These are phyloP conservation scores for Clitoria ternatea DNA, from an alignment of 306 rosid genomes.

Conservation along the genomic window DNA sequence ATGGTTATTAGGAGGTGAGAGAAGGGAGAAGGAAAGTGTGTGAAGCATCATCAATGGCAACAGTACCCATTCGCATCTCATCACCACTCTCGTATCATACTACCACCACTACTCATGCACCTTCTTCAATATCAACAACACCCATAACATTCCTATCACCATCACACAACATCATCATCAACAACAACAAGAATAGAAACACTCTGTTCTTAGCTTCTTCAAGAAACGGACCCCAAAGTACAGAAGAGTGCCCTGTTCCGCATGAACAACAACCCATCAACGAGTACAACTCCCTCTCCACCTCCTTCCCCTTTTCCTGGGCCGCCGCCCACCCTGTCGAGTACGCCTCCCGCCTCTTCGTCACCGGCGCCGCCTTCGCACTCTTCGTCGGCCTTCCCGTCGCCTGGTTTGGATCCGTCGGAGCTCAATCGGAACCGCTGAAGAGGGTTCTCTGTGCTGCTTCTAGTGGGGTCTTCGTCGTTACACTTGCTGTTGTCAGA, in stretches of 20 bases:
- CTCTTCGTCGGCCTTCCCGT: constrained; percentile 78
- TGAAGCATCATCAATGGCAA: no score
- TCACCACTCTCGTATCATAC: neutral
- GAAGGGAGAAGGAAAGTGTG: no score
- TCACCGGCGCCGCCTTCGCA: constrained; percentile 66
- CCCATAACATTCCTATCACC: neutral
- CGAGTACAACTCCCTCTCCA: constrained; percentile 73
- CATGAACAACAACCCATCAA: constrained; percentile 74
- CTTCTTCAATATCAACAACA: no score
- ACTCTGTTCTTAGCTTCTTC: neutral
- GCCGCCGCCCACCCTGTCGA: constrained; percentile 68
- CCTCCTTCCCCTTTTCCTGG: constrained; percentile 88
- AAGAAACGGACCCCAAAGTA: constrained; percentile 44
- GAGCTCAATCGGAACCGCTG: constrained; percentile 63
- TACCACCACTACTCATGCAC: neutral
- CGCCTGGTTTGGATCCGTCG: constrained; percentile 72
- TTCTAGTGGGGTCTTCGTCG: constrained; percentile 67
- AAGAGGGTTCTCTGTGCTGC: constrained; percentile 53
- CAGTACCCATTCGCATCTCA: constrained; percentile 17
- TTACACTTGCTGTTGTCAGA: constrained; percentile 71
- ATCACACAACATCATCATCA: neutral
- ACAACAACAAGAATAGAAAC: neutral
- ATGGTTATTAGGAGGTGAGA: no score
- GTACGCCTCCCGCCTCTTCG: constrained; percentile 57
- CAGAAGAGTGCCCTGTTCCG: constrained; percentile 89